Base-by-base conservation (phyloP, 129 eudicot genomes). In the Artemisia tridentata region DNA sequence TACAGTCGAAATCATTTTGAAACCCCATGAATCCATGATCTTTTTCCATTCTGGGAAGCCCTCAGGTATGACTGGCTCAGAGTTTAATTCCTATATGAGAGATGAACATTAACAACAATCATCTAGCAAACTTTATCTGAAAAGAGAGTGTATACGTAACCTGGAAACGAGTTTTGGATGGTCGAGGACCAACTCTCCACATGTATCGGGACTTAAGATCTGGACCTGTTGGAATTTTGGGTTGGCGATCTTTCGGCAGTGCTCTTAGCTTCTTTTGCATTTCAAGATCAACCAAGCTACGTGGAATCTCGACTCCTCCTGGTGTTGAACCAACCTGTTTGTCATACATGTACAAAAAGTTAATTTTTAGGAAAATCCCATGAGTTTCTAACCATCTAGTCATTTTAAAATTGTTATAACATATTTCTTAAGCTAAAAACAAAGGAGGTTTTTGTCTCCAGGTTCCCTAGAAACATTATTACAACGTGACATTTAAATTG, bases 101-200 rank as follows among this genome's bases (percentile, higher is more conserved):
- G 21, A 67, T 75, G 56, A n/a, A 48, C 48, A 57, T 71, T 29
- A 75, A 55, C 25, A 46, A n/a, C 41, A 69, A 34, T 12, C 23
- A 75, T 77, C 65, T n/a, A 47, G 23, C 6, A 34, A 65, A 43
- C 0, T 16, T 25, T 15, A 29, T 31, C 27, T 3, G 17, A 16
- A 73, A 72, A 7, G 17, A 21, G 13, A 55, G 53, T 12, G 16
- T 11, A 52, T 56, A 46, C 34, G 19, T 54, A 75, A 88, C 97
- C 97, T 86, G 76, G 72, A 92, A 92, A 43, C 76, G 82, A 75
- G 98, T 92, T 21, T 80, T 78, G 66, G 85, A 65, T 43, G 98
- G 98, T 57, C 95, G 89, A 17, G 95, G 86, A 48, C 98, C 98
- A 77, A 84, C 81, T 72, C 98, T 82, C 98, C 96, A 92, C 98